These are phyloP conservation scores for Leptoxyphium fumago DNA, from an alignment of 2,329 filamentous ascomycete genomes.

Conservation along the genomic window DNA sequence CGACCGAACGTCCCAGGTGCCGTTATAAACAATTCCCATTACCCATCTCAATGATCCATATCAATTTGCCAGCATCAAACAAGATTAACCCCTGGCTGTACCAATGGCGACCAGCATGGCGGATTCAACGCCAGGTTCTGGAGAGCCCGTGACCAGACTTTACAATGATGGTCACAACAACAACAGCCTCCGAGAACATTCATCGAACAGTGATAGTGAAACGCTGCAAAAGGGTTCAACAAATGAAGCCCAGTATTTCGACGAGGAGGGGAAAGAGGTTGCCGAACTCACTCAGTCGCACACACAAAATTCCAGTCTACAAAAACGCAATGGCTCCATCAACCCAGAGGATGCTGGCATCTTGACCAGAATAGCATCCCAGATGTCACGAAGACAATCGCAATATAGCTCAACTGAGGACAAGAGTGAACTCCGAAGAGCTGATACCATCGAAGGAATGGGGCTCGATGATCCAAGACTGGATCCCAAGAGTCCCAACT, in stretches of 20 bases:
- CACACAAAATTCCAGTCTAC: conserved; percentile 4
- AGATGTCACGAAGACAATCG: conserved; percentile 8
- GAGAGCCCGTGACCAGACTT: neutral
- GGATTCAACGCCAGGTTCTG: neutral
- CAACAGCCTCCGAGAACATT: neutral
- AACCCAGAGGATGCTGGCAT: conserved; percentile 6
- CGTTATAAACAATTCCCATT: neutral
- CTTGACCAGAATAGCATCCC: conserved; percentile 10
- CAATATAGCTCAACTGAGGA: conserved; percentile 4
- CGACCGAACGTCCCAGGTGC: neutral
- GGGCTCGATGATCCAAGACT: conserved; percentile 33
- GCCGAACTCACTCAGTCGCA: conserved; percentile 9
- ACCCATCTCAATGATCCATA: neutral
- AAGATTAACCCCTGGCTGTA: neutral
- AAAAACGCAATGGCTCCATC: conserved; percentile 7
- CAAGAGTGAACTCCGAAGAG: conserved; percentile 9
- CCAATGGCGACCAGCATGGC: neutral
- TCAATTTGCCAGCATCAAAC: neutral
- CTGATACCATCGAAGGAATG: conserved; percentile 22
- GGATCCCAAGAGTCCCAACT: conserved; percentile 37
- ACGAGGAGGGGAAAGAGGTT: conserved; percentile 13
- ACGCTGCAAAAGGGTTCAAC: neutral
- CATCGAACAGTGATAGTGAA: neutral
- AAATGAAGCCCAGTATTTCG: conserved; percentile 8
- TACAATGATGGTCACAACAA: neutral